Conservation (phyloP, 495 filamentous ascomycete genomes). For the Halenospora varia region DNA sequence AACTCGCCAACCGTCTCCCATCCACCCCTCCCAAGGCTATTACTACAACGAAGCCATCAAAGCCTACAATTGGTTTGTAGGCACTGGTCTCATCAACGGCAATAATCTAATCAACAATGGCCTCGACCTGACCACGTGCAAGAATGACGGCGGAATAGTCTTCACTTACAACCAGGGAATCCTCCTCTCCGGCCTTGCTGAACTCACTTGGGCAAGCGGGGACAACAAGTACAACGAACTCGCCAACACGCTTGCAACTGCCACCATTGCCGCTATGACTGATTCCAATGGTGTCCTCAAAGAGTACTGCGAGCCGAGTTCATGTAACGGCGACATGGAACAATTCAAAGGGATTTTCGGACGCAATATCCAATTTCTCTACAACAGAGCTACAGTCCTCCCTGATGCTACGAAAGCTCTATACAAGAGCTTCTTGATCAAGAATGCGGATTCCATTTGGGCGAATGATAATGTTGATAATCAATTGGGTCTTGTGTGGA, state of each 20-base stretch:
- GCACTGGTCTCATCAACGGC: slow-evolving; percentile 58
- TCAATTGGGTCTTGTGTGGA: slow-evolving; percentile 56
- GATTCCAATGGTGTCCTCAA: slow-evolving; percentile 57
- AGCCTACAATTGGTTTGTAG: slow-evolving; percentile 66
- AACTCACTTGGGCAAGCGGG: slow-evolving; percentile 48
- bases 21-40: slow-evolving; percentile 33
- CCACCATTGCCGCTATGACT: slow-evolving; percentile 51
- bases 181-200: slow-evolving; percentile 66
- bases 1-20: slow-evolving; percentile 62
- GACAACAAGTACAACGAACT: slow-evolving; percentile 41
- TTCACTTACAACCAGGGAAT: slow-evolving; percentile 84
- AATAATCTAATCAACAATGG: slow-evolving; percentile 69
- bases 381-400: slow-evolving; percentile 34
- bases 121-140: slow-evolving; percentile 43
- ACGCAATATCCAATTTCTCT: slow-evolving; percentile 60
- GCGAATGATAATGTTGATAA: slow-evolving; percentile 47
- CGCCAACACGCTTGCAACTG: slow-evolving; percentile 62
- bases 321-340: slow-evolving; percentile 50
- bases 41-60: slow-evolving; percentile 54
- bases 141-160: slow-evolving; percentile 52
- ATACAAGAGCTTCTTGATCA: slow-evolving; percentile 54
- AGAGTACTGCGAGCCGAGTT: slow-evolving; percentile 57
- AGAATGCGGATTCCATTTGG: slow-evolving; percentile 68
- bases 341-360: slow-evolving; percentile 83
- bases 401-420: slow-evolving; percentile 34